These are phyloP conservation scores for Monascus purpureus DNA, from an alignment of 495 filamentous ascomycete genomes.

Conservation along the genomic window DNA sequence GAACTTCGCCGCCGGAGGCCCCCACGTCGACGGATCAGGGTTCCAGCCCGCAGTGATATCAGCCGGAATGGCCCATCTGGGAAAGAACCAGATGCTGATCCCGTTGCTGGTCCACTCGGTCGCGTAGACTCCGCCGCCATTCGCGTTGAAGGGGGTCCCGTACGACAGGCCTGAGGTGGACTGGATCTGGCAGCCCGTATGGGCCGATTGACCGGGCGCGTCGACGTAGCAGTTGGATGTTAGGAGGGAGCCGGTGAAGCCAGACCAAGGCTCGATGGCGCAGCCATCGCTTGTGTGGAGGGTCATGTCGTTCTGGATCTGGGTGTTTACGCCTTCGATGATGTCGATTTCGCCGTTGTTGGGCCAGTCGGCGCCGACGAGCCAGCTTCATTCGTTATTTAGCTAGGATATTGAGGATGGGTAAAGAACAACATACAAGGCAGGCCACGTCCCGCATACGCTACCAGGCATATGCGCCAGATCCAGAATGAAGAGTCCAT, in stretches of 20 bases:
- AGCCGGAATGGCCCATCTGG: slow-evolving; percentile 28
- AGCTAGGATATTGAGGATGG: slow-evolving; percentile 1
- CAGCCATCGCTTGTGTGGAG: slow-evolving; percentile 52
- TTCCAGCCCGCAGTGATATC: slow-evolving; percentile 30
- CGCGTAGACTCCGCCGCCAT: slow-evolving; percentile 46
- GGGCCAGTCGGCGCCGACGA: slow-evolving; percentile 48
- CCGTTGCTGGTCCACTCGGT: slow-evolving; percentile 46
- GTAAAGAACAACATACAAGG: slow-evolving; percentile 32
- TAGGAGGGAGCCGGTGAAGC: slow-evolving; percentile 23
- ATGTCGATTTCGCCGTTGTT: slow-evolving; percentile 59
- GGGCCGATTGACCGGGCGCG: slow-evolving; percentile 27
- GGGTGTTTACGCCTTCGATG: slow-evolving; percentile 54
- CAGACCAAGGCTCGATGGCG: slow-evolving; percentile 31
- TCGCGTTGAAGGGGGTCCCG: slow-evolving; percentile 42
- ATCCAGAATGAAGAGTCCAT: slow-evolving; percentile 46
- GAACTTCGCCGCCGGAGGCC: slow-evolving; percentile 43
- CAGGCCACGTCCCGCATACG: slow-evolving; percentile 46
- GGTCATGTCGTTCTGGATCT: slow-evolving; percentile 44
- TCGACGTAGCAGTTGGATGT: slow-evolving; percentile 39
- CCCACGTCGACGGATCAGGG: slow-evolving; percentile 48
- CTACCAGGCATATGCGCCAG: slow-evolving; percentile 41
- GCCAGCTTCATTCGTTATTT: slow-evolving; percentile 21
- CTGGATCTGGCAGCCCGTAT: slow-evolving; percentile 41
- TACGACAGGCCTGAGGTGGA: slow-evolving; percentile 24
- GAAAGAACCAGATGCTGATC: slow-evolving; percentile 52